Percentiles rank a stretch among this genome's conserved stretches.
Conservation (phyloP, 2,329 filamentous ascomycete species). For the Epichloe uncinata region DNA sequence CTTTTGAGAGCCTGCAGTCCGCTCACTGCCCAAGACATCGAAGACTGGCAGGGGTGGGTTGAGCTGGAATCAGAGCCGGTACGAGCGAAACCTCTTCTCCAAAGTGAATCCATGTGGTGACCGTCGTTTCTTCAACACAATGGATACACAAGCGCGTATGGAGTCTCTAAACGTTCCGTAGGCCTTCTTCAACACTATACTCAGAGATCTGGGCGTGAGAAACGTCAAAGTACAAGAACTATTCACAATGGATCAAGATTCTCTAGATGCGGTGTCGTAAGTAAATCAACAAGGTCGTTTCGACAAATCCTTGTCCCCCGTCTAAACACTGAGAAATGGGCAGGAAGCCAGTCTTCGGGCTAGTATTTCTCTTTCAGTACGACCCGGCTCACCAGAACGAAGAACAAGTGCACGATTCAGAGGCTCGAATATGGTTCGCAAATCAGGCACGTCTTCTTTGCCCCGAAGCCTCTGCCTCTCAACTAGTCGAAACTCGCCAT, state of each 20-base stretch:
- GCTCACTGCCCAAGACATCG: conserved; percentile 37
- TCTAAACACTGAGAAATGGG: background rate
- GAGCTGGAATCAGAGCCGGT: conserved; percentile 88
- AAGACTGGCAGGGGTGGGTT: conserved; percentile 58
- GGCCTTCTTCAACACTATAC: conserved; percentile 77
- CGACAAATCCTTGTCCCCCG: background rate
- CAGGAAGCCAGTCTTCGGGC: conserved; percentile 62
- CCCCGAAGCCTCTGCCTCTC: background rate
- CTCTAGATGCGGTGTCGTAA: conserved; percentile 50
- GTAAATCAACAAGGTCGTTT: conserved; percentile 9
- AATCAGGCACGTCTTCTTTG: conserved; percentile 52
- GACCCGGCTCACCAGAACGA: conserved; percentile 40
- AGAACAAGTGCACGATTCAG: conserved; percentile 36
- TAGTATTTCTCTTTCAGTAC: conserved; percentile 78
- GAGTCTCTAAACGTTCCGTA: conserved; percentile 17
- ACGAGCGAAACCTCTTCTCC: conserved; percentile 17
- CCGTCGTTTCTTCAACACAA: no score
- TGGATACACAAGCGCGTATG: background rate
- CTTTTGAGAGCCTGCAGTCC: conserved; percentile 33
- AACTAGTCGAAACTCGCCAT: background rate
- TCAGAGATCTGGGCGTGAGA: conserved; percentile 63
- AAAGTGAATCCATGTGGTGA: background rate
- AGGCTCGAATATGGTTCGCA: conserved; percentile 70
- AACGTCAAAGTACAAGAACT: conserved; percentile 66
- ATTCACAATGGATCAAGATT: conserved; percentile 54